A percentile compares a stretch with the other conserved stretches of the same genome.
Conservation (phyloP, 1,139 yeast species). For the Suhomyces panamericanus region DNA sequence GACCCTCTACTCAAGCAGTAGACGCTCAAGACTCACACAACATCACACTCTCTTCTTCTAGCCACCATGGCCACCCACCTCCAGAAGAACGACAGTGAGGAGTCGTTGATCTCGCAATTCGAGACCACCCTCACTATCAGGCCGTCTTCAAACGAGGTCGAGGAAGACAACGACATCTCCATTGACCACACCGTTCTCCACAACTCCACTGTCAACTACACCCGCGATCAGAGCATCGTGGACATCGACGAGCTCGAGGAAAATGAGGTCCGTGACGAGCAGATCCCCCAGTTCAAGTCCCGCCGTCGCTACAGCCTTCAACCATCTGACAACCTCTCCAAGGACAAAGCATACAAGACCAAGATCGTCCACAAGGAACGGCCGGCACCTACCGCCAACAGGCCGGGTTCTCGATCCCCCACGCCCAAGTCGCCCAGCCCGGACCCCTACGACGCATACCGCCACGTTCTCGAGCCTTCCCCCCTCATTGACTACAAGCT, state of each 20-base stretch:
- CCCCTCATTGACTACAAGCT: conserved; percentile 38
- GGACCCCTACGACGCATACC: conserved; percentile 10
- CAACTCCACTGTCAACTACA: conserved; percentile 28
- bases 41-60: background rate
- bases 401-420: conserved; percentile 11
- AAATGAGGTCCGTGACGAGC: conserved; percentile 35
- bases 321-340: conserved; percentile 19
- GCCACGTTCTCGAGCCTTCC: conserved; percentile 26
- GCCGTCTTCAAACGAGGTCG: conserved; percentile 43
- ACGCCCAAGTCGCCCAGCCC: conserved; percentile 9
- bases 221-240: conserved; percentile 35
- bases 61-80: conserved; percentile 5
- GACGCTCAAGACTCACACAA: background rate
- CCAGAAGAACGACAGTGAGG: conserved; percentile 39
- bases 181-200: conserved; percentile 45
- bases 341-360: conserved; percentile 7
- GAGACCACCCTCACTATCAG: conserved; percentile 48
- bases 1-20: background rate
- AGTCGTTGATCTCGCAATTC: conserved; percentile 48
- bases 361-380: conserved; percentile 3
- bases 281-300: conserved; percentile 41
- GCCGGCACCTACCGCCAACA: conserved; percentile 7
- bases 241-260: conserved; percentile 35
- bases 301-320: conserved; percentile 32
- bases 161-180: conserved; percentile 39